Evolutionary conservation across 352 stramenopile genomes (phyloP).

Genomic region (Phytophthora pini): DNA sequence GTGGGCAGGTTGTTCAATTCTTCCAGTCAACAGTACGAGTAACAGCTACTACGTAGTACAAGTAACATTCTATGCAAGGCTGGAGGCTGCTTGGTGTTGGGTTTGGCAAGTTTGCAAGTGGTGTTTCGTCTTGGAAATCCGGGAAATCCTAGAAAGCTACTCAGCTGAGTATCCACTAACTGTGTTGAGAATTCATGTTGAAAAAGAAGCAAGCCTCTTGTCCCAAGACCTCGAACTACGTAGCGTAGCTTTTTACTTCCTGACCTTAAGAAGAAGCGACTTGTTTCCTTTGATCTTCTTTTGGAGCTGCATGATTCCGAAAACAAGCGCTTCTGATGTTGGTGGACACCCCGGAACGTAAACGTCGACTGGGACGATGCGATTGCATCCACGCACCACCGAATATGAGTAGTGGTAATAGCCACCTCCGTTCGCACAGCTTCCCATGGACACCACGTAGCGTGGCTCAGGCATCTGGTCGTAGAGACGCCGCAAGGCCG

Average conservation of each 20-base stretch:
- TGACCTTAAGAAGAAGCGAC: conserved; percentile 90
- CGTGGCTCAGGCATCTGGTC: not conserved
- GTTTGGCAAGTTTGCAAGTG: no score
- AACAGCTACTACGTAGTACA: no score
- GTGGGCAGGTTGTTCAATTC: no score
- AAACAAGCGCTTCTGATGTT: conserved; percentile 97
- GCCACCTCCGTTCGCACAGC: not conserved
- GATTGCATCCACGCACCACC: conserved; percentile 95
- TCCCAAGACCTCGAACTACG: no score
- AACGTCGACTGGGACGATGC: conserved; percentile 98
- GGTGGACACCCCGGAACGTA: conserved; percentile 98
- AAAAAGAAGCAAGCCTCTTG: no score
- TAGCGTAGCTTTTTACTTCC: conserved; percentile 72
- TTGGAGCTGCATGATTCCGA: conserved; percentile 96
- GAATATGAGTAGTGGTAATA: conserved; percentile 95
- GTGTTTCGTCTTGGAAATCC: no score
- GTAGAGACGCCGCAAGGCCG: not conserved
- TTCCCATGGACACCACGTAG: not conserved
- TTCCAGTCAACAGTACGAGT: no score
- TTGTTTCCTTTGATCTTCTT: conserved; percentile 99
- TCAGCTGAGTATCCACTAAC: no score
- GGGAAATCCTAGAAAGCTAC: no score
- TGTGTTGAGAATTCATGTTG: no score
- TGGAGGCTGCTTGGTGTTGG: no score
- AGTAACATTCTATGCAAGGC: no score